Evolutionary conservation across 345 rosid species (phyloP).

Genomic region (Anastatica hierochuntica): DNA sequence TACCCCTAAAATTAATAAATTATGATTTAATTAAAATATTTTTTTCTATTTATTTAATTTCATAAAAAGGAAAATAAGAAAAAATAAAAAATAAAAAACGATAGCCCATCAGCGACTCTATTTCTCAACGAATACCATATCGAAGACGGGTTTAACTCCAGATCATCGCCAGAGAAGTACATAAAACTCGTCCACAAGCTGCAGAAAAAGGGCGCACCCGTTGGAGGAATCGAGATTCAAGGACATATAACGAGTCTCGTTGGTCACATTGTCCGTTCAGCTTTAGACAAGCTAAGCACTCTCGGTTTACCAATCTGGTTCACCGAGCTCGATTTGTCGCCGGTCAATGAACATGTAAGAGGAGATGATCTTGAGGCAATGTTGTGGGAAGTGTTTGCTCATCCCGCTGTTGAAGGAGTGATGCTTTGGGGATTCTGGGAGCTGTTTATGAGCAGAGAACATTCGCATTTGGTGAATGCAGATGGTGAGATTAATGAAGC

Average conservation of each 20-base stretch:
- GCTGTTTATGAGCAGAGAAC: constrained; percentile 79
- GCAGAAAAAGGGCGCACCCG: constrained; percentile 70
- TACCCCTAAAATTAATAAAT: no score
- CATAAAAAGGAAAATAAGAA: no score
- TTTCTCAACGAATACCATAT: constrained; percentile 88
- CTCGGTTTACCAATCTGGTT: constrained; percentile 90
- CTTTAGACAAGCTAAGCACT: constrained; percentile 63
- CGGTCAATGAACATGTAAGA: no score
- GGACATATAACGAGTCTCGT: constrained; percentile 82
- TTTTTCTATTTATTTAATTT: no score
- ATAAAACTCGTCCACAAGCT: constrained; percentile 54
- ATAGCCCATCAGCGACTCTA: constrained; percentile 49
- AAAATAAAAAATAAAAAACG: no score
- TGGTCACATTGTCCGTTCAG: constrained; percentile 59
- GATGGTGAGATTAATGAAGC: no score
- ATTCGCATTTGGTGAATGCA: no score
- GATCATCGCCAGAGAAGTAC: constrained; percentile 69
- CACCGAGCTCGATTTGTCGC: constrained; percentile 83
- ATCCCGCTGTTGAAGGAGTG: constrained; percentile 84
- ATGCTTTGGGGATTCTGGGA: constrained; percentile 99
- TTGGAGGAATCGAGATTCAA: constrained; percentile 89
- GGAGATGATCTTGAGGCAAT: constrained; percentile 91
- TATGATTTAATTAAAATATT: no score
- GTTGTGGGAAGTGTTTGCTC: constrained; percentile 86
- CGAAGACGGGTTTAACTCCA: constrained; percentile 72